These are phyloP conservation scores for Xylaria polymorpha DNA, from an alignment of 2,329 filamentous ascomycete species.

Conservation along the genomic window DNA sequence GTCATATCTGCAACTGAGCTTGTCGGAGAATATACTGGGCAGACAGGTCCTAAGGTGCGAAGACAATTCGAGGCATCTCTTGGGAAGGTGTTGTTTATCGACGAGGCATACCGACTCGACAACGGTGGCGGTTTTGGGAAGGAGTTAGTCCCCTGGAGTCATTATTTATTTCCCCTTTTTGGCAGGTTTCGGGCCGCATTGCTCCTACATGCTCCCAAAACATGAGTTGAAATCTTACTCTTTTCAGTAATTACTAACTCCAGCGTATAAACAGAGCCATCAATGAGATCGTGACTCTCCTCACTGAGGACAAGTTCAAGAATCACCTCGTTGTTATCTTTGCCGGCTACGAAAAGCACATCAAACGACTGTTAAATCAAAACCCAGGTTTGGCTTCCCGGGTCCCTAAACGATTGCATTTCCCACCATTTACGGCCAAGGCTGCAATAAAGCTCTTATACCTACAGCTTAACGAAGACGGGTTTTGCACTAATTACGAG, in stretches of 20 bases:
- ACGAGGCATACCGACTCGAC: slow-evolving; percentile 75
- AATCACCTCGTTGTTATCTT: slow-evolving; percentile 24
- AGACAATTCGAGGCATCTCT: slow-evolving; percentile 64
- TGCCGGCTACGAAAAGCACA: slow-evolving; percentile 22
- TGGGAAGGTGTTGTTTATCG: slow-evolving; percentile 76
- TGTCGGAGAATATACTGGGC: slow-evolving; percentile 72
- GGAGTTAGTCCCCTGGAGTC: no score
- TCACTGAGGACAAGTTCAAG: slow-evolving; percentile 22
- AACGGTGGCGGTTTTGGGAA: slow-evolving; percentile 67
- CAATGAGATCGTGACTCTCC: slow-evolving; percentile 47
- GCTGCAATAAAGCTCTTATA: slow-evolving; percentile 19
- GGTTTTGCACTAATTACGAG: slow-evolving; percentile 1
- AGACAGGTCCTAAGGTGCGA: slow-evolving; percentile 69
- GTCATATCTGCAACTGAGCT: slow-evolving; percentile 76
- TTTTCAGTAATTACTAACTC: no score
- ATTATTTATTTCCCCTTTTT: no score
- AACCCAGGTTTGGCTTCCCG: slow-evolving; percentile 35
- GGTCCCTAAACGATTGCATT: slow-evolving; percentile 31
- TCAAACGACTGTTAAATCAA: slow-evolving; percentile 29
- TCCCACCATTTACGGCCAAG: slow-evolving; percentile 17
- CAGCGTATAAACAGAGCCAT: no score
- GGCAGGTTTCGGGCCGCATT: no score
- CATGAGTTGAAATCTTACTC: no score
- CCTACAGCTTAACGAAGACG: slow-evolving; percentile 17
- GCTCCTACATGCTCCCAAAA: no score